phyloP scores from a whole-genome alignment of 352 stramenopile species.

The Thalassiosira pacifica region DNA sequence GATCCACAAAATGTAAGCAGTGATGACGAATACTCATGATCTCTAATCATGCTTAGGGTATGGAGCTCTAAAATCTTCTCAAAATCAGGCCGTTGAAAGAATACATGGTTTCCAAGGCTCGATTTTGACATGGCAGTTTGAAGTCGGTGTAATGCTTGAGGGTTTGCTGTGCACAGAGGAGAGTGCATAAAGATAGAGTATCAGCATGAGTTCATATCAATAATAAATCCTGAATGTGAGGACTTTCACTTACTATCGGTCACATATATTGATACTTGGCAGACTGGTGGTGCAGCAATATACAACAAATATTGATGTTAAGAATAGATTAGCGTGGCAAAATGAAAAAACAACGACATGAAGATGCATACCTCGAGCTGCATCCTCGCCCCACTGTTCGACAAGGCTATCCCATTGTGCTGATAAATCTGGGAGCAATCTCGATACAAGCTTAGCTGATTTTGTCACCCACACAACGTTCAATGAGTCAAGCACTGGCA shows the following conservation, averaged over 20 bases:
- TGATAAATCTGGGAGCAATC: conserved; percentile 10
- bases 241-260: not conserved
- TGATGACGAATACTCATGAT: conserved; percentile 15
- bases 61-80: conserved; percentile 6
- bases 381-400: conserved; percentile 11
- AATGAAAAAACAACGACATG: not conserved
- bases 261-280: conserved; percentile 11
- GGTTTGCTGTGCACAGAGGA: not conserved
- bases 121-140: not conserved
- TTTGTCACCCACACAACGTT: not conserved
- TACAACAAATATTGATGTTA: not conserved
- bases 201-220: too few relatives aligned
- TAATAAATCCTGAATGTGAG: too few relatives aligned
- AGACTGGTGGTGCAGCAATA: not conserved
- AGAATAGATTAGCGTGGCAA: not conserved
- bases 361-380: not conserved
- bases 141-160: not conserved
- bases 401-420: conserved; percentile 10
- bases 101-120: not conserved
- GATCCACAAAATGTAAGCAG: conserved; percentile 21
- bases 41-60: not conserved
- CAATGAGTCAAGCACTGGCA: conserved; percentile 3
- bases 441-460: not conserved
- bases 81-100: conserved; percentile 4
- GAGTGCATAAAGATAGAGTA: too few relatives aligned